Evolutionary conservation across 768 basidiomycete genomes (phyloP).

Genomic region (Boletus patriciae): DNA sequence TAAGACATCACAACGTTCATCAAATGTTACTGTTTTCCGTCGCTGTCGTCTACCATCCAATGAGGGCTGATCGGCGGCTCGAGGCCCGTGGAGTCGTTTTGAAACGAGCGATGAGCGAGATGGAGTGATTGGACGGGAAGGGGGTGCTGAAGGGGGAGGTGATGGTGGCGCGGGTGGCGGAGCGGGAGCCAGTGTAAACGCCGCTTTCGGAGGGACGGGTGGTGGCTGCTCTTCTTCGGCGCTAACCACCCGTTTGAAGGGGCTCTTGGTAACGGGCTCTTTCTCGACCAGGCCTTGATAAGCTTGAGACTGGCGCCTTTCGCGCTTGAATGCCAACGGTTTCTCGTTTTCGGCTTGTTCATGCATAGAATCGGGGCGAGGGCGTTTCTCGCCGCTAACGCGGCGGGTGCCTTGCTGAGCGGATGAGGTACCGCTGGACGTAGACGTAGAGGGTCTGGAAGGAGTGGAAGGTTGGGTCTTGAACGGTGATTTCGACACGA

Average conservation of each 20-base stretch:
- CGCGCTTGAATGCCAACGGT: slow-evolving; percentile 66
- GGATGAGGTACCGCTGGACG: slow-evolving; percentile 7
- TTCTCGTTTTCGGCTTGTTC: slow-evolving; percentile 72
- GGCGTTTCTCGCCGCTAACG: slow-evolving; percentile 77
- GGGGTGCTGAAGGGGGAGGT: slow-evolving; percentile 45
- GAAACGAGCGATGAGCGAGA: slow-evolving; percentile 69
- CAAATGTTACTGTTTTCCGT: slow-evolving; percentile 78
- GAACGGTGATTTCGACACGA: slow-evolving; percentile 87
- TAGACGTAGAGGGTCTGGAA: slow-evolving; percentile 27
- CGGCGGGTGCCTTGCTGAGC: slow-evolving; percentile 36
- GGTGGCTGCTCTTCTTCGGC: slow-evolving; percentile 33
- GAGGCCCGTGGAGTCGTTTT: slow-evolving; percentile 74
- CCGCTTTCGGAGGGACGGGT: slow-evolving; percentile 27
- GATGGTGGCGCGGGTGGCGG: slow-evolving; percentile 22
- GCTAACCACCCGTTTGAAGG: slow-evolving; percentile 51
- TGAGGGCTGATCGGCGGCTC: slow-evolving; percentile 45
- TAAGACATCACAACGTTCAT: slow-evolving; percentile 77
- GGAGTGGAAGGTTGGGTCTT: slow-evolving; percentile 63
- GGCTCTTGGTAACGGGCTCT: slow-evolving; percentile 81
- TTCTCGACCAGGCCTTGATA: slow-evolving; percentile 72
- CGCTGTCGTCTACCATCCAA: slow-evolving; percentile 46
- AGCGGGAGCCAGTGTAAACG: not conserved
- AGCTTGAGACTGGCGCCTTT: slow-evolving; percentile 71
- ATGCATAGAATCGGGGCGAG: slow-evolving; percentile 69
- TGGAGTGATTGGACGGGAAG: slow-evolving; percentile 30